Percentiles rank a stretch among this genome's conserved stretches.
These are phyloP conservation scores for Viridothelium virens DNA, from an alignment of 495 filamentous ascomycete genomes.

Conservation along the genomic window DNA sequence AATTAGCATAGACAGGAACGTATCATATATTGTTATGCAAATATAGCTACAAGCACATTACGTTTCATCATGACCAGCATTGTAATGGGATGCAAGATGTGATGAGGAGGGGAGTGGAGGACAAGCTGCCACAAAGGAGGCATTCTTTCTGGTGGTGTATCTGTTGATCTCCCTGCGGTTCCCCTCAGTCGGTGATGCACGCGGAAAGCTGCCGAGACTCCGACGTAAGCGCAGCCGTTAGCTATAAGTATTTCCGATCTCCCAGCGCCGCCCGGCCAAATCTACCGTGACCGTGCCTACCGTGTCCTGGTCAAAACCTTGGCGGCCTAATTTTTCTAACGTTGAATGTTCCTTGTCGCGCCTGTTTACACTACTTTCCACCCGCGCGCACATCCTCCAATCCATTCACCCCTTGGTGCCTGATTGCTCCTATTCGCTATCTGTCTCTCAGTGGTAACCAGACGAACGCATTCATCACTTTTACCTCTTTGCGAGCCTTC, in stretches of 20 bases:
- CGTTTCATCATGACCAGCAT: too few relatives aligned
- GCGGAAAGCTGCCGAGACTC: slow-evolving; percentile 1
- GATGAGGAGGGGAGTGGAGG: neutral
- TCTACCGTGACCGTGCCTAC: too few relatives aligned
- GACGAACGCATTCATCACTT: neutral
- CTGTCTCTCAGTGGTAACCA: neutral
- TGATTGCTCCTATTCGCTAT: neutral
- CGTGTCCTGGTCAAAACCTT: neutral
- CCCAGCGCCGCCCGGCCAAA: too few relatives aligned
- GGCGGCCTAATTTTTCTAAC: slow-evolving; percentile 1
- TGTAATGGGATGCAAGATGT: neutral
- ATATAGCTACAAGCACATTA: too few relatives aligned
- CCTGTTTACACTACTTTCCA: neutral
- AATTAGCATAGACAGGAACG: neutral
- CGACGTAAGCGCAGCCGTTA: neutral
- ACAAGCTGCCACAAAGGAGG: neutral
- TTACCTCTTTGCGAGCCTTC: neutral
- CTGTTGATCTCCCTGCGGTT: neutral
- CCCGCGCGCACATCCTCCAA: neutral
- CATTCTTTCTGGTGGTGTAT: neutral
- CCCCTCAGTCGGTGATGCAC: neutral
- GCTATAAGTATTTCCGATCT: too few relatives aligned
- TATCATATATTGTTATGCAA: too few relatives aligned
- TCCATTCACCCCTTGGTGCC: neutral
- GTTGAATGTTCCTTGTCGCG: neutral